phyloP scores from a whole-genome alignment of 2,329 filamentous ascomycete species.

The Hymenoscyphus albidus region DNA sequence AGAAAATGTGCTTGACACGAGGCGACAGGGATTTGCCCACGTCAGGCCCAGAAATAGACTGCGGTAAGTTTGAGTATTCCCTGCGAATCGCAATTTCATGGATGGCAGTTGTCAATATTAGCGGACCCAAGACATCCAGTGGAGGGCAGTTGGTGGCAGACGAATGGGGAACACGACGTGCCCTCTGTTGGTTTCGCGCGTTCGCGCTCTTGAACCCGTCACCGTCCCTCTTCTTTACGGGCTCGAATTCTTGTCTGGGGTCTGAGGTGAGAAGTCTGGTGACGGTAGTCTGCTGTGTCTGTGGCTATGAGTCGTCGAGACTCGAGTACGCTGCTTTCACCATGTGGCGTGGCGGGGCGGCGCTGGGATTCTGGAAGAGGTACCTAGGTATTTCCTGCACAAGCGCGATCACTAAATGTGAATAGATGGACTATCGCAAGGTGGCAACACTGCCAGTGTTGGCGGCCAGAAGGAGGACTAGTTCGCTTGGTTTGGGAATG shows the following conservation, averaged over 20 bases:
- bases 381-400: neutral
- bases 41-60: neutral
- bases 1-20: conserved; percentile 1
- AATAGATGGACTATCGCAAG: neutral
- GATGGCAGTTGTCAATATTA: neutral
- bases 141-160: neutral
- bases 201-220: too few relatives aligned
- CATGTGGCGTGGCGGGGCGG: too few relatives aligned
- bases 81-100: neutral
- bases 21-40: neutral
- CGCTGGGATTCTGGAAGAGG: neutral
- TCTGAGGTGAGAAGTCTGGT: too few relatives aligned
- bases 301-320: too few relatives aligned
- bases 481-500: neutral
- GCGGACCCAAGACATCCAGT: neutral
- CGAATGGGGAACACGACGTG: neutral
- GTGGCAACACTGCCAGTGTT: neutral
- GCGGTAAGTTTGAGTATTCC: too few relatives aligned
- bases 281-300: too few relatives aligned
- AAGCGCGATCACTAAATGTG: neutral
- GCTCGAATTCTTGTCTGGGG: too few relatives aligned
- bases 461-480: neutral
- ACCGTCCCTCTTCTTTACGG: too few relatives aligned
- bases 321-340: too few relatives aligned
- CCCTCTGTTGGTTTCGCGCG: too few relatives aligned